Evolutionary conservation across 2,329 filamentous ascomycete genomes (phyloP), one percentile per base, ranked within the genome.

Genomic region (Cryphonectria parasitica): DNA sequence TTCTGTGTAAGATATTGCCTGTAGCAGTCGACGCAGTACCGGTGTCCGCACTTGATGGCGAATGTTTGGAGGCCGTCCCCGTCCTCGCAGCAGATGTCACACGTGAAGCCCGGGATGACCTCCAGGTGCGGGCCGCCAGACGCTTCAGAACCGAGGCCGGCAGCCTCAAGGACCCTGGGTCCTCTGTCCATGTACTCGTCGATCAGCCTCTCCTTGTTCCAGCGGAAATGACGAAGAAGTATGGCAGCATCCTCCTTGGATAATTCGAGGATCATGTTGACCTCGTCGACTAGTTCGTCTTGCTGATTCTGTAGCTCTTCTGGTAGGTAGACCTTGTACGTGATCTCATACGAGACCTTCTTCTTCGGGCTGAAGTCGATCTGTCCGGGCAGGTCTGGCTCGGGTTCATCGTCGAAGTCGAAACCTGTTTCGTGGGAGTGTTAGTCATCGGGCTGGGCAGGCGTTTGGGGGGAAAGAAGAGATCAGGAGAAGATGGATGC

Each of bases 81-180:
- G 74, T 99, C 96, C 77, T 98, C 95, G 80, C 92, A 98, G 83
- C 96, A 99, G 74, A 99, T 99, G 73, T 97, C 94, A 82, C 96
- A 99, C 76, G 88, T 85, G 79, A 99, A 99, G 11, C 90, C 94
- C 19, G 89, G 85, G 25, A 95, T 83, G 22, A 85, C 83, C 78
- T 95, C 88, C 3, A 97, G 86, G 77, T 88, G 90, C 1, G 93
- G 92, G 15, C 87, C 85, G 15, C 83, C 83, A 1, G 83, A 82
- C n/a, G 88, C 85, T 72, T 85, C 89, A 68, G 90, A 87, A 49
- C 91, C 91, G 41, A 99, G 83, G 0, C 96, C 96, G 19, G 95
- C 95, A 72, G 90, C 90, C 76, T 97, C 94, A 45, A 98, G 83
- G 2, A 96, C 89, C 77, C 91, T 89, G 71, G 92, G 89, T 3